These are phyloP conservation scores for Fusarium lateritium DNA, from an alignment of 2,329 filamentous ascomycete genomes.

Conservation along the genomic window DNA sequence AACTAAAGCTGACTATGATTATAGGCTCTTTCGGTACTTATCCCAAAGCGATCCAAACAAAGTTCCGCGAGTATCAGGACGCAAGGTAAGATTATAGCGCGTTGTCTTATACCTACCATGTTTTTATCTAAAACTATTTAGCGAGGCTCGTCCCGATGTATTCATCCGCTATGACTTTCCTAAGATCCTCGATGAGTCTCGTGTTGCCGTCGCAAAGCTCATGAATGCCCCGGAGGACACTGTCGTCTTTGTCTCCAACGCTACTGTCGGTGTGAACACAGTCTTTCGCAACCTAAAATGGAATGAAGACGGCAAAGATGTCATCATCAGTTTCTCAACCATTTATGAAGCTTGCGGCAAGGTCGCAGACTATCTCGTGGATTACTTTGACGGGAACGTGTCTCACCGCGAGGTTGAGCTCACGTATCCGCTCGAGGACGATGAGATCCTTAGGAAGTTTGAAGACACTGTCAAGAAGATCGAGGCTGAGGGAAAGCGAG, in stretches of 20 bases:
- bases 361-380: slow-evolving; percentile 78
- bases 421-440: slow-evolving; percentile 79
- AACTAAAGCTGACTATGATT: slow-evolving; percentile 1
- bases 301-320: slow-evolving; percentile 78
- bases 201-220: slow-evolving; percentile 75
- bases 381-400: slow-evolving; percentile 68
- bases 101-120: neutral
- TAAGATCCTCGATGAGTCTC: slow-evolving; percentile 74
- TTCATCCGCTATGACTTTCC: slow-evolving; percentile 82
- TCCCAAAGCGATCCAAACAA: slow-evolving; percentile 72
- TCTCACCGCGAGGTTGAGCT: slow-evolving; percentile 70
- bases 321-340: slow-evolving; percentile 83
- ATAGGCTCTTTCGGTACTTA: slow-evolving; percentile 85
- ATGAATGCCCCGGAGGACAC: slow-evolving; percentile 76
- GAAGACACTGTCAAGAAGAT: slow-evolving; percentile 68
- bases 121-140: slow-evolving; percentile 5
- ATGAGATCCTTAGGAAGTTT: slow-evolving; percentile 75
- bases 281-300: slow-evolving; percentile 83
- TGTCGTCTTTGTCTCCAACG: slow-evolving; percentile 85
- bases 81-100: slow-evolving; percentile 50
- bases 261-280: slow-evolving; percentile 83
- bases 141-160: slow-evolving; percentile 78
- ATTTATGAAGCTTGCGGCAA: slow-evolving; percentile 86
- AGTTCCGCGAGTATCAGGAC: slow-evolving; percentile 76
- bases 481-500: slow-evolving; percentile 69